Conservation (phyloP, 2,329 filamentous ascomycete species). For the Ascochyta koolunga region DNA sequence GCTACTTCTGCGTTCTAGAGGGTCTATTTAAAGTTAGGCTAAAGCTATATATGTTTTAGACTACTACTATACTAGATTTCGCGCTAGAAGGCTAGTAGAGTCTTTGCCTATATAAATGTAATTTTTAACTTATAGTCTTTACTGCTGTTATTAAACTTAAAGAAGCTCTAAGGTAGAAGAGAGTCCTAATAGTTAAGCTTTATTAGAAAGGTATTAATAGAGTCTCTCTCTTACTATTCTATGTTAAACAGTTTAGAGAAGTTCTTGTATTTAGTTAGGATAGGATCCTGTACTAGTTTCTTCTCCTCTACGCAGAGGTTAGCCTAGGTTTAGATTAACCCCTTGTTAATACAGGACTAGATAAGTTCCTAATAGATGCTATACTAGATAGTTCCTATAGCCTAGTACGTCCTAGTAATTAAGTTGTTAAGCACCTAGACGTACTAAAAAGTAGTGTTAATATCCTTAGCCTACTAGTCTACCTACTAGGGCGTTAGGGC, state of each 20-base stretch:
- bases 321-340: background rate
- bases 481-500: background rate
- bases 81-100: background rate
- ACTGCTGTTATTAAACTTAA: background rate
- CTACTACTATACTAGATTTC: background rate
- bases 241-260: background rate
- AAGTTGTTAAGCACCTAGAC: background rate
- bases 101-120: background rate
- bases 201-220: background rate
- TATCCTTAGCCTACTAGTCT: conserved; percentile 4
- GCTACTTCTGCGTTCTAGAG: background rate
- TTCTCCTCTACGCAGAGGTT: background rate
- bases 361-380: background rate
- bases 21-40: background rate
- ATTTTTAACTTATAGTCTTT: background rate
- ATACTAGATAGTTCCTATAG: conserved; percentile 4
- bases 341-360: background rate
- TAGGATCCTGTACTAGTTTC: background rate
- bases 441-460: conserved; percentile 1
- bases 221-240: background rate
- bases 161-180: background rate
- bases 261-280: background rate
- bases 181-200: background rate
- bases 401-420: background rate
- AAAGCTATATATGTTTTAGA: background rate